These are phyloP conservation scores for Themeda triandra DNA, from an alignment of 176 grass and related monocot genomes.

Conservation along the genomic window DNA sequence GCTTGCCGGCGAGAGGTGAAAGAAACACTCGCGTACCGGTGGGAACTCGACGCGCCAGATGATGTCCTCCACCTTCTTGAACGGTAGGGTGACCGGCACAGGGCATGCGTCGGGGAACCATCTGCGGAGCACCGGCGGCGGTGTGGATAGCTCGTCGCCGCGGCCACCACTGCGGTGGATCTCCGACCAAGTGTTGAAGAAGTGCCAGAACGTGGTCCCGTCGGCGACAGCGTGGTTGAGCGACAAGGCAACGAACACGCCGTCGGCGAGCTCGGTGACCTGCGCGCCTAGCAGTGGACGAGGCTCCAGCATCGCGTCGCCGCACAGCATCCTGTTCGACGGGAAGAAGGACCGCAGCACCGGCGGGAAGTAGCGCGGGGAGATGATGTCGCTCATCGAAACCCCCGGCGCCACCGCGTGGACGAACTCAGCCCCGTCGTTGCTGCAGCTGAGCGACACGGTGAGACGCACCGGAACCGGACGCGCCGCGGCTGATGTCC, in stretches of 20 bases:
- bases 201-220: slow-evolving; percentile 35
- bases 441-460: too few species aligned
- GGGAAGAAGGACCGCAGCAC: too few species aligned
- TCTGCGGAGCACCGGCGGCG: not conserved
- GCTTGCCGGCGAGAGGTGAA: slow-evolving; percentile 17
- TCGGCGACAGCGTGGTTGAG: slow-evolving; percentile 34
- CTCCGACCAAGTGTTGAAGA: slow-evolving; percentile 44
- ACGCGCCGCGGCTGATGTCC: too few species aligned
- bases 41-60: not conserved
- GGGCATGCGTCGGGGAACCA: not conserved
- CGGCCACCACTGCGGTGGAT: not conserved
- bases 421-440: too few species aligned
- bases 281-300: slow-evolving; percentile 2
- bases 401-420: too few species aligned
- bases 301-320: too few species aligned
- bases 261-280: slow-evolving; percentile 54
- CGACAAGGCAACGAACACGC: slow-evolving; percentile 41
- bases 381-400: too few species aligned
- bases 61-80: not conserved
- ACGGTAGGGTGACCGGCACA: slow-evolving; percentile 13
- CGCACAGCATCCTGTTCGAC: too few species aligned
- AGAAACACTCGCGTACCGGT: slow-evolving; percentile 11
- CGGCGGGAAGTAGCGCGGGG: too few species aligned
- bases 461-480: too few species aligned
- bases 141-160: not conserved